Percentiles rank a stretch among this genome's conserved stretches.
Conservation (phyloP, 768 basidiomycete species). For the Boletus pseudo-olivaceus region DNA sequence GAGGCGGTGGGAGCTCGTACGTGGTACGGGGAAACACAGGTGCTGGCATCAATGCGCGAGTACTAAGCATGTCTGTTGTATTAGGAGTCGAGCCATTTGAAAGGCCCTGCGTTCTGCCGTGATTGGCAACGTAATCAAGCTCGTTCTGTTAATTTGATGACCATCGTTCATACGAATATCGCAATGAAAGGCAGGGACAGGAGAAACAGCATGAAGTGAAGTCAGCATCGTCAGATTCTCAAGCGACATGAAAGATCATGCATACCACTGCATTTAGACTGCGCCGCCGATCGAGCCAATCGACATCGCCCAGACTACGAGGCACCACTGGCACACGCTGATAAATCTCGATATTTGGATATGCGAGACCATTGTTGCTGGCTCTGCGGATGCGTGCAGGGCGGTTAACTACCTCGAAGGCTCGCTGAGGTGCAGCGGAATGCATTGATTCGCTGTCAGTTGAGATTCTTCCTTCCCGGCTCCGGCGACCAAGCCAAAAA, state of each 20-base stretch:
- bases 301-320: conserved; percentile 64
- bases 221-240: conserved; percentile 20
- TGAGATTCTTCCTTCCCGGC: conserved; percentile 36
- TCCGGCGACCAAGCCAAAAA: conserved; percentile 35
- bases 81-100: conserved; percentile 46
- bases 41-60: conserved; percentile 34
- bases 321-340: conserved; percentile 43
- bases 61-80: conserved; percentile 48
- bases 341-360: conserved; percentile 43
- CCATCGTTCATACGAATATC: conserved; percentile 2
- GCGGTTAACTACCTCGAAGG: conserved; percentile 51
- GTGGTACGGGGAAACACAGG: conserved; percentile 21
- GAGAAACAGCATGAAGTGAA: conserved; percentile 11
- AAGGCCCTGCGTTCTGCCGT: conserved; percentile 41
- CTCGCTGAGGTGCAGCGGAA: conserved; percentile 34
- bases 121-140: conserved; percentile 64
- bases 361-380: conserved; percentile 41
- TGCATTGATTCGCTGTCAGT: conserved; percentile 37
- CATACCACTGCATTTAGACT: conserved; percentile 69
- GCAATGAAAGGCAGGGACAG: conserved; percentile 1
- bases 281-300: conserved; percentile 74
- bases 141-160: conserved; percentile 51
- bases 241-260: conserved; percentile 19
- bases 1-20: conserved; percentile 35
- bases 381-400: conserved; percentile 52